These are phyloP conservation scores for Massariosphaeria phaeospora DNA, from an alignment of 495 filamentous ascomycete genomes.

Conservation along the genomic window DNA sequence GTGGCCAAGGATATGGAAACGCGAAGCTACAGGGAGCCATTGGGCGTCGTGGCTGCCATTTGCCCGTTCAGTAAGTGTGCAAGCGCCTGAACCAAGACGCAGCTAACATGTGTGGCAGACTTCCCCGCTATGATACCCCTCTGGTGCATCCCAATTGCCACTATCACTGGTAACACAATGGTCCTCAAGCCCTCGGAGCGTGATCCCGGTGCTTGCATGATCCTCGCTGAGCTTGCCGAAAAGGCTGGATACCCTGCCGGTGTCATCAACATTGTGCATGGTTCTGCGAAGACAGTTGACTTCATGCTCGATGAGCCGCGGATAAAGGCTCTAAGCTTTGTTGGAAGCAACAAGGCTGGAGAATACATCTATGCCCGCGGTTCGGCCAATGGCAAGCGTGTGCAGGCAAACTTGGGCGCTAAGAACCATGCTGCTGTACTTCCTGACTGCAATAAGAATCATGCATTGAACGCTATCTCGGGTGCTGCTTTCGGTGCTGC, in stretches of 20 bases:
- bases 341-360: conserved; percentile 92
- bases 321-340: conserved; percentile 98
- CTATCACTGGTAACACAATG: conserved; percentile 87
- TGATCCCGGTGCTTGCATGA: conserved; percentile 97
- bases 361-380: conserved; percentile 93
- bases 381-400: conserved; percentile 84
- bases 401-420: conserved; percentile 96
- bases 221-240: conserved; percentile 83
- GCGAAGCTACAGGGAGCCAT: conserved; percentile 80
- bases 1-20: conserved; percentile 99
- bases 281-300: conserved; percentile 84
- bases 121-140: conserved; percentile 99
- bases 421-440: conserved; percentile 98
- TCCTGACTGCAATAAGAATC: conserved; percentile 97
- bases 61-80: conserved; percentile 93
- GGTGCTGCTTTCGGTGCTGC: conserved; percentile 96
- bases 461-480: conserved; percentile 86
- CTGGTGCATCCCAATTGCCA: conserved; percentile 94
- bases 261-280: conserved; percentile 93
- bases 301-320: conserved; percentile 94
- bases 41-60: conserved; percentile 93
- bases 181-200: conserved; percentile 97
- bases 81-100: neutral
- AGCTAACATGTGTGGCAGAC: conserved; percentile 50
- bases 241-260: conserved; percentile 92